Conservation (phyloP, 1,139 yeast species). For the Arxiozyma heterogenica region DNA sequence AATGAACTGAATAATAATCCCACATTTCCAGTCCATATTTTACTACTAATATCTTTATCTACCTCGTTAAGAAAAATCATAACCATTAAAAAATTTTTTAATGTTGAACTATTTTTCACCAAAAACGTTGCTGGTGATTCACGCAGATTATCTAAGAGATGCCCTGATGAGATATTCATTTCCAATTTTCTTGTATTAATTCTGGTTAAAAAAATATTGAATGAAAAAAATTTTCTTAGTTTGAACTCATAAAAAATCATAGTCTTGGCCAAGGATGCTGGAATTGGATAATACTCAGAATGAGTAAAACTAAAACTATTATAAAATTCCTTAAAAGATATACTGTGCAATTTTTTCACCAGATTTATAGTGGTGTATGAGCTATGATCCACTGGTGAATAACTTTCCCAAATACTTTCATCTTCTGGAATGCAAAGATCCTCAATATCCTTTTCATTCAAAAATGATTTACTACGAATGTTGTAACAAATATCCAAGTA, state of each 20-base stretch:
- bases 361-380: neutral
- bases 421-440: conserved; percentile 30
- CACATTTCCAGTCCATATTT: conserved; percentile 20
- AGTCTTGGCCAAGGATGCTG: conserved; percentile 21
- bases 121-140: conserved; percentile 5
- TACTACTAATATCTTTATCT: conserved; percentile 19
- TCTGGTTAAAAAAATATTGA: conserved; percentile 25
- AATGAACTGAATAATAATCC: conserved; percentile 18
- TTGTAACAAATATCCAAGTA: conserved; percentile 38
- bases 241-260: conserved; percentile 27
- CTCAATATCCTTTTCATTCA: conserved; percentile 22
- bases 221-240: conserved; percentile 14
- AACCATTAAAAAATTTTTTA: conserved; percentile 26
- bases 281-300: conserved; percentile 23
- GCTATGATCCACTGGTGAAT: conserved; percentile 11
- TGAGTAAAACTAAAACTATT: conserved; percentile 26
- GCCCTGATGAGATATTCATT: conserved; percentile 14
- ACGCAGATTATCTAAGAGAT: neutral
- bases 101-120: conserved; percentile 16
- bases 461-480: conserved; percentile 29
- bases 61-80: conserved; percentile 22
- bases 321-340: conserved; percentile 22
- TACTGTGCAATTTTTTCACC: conserved; percentile 15
- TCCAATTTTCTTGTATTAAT: conserved; percentile 27
- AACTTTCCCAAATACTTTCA: conserved; percentile 30